Evolutionary conservation across 106 monocot genomes (phyloP), one percentile per base, ranked within the genome.

Genomic region (Cymbidium sinense): DNA sequence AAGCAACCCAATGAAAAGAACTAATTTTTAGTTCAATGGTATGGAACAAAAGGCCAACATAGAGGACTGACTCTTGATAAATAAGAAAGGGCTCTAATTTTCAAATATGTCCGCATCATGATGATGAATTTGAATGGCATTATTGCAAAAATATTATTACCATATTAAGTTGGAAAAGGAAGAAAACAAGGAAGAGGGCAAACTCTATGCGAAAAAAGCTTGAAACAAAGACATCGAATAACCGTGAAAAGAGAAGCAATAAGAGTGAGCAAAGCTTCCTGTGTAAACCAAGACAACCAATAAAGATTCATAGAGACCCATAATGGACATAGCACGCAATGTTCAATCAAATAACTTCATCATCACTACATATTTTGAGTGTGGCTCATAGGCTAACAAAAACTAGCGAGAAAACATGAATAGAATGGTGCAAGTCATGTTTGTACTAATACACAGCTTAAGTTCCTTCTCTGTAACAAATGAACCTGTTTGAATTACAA

Each of bases 141-240:
- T 58, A 23, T n/a, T n/a, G n/a, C n/a, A n/a, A n/a, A 35, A 4
- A 2, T 1, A 44, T 29, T 37, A 72, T 77, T 90, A 96, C 96
- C 96, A 96, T 91, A 79, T 91, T 88, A 70, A 96, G 88, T 75
- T 96, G 91, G 84, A 96, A 96, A 37, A 96, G 88, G 73, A 94
- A 91, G 89, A 96, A 96, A 11, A 90, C 65, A 29, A 96, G 81
- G 81, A 96, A 91, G 5, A 96, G 71, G 30, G 78, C 82, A 84
- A 96, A 96, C 74, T 70, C 81, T 81, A n/a, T 89, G 91, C 72
- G 89, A 96, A 96, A 83, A 96, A 96, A 51, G 94, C 94, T 70
- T 94, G 93, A 80, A 94, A 96, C 88, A n/a, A 96, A 88, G 90
- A 94, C 88, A 55, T 94, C 96, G 82, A 94, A 96, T 2, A 96